A percentile compares a stretch with the other conserved stretches of the same genome.
phyloP scores from a whole-genome alignment of 2,329 filamentous ascomycete genomes.

The Periconia digitata region DNA sequence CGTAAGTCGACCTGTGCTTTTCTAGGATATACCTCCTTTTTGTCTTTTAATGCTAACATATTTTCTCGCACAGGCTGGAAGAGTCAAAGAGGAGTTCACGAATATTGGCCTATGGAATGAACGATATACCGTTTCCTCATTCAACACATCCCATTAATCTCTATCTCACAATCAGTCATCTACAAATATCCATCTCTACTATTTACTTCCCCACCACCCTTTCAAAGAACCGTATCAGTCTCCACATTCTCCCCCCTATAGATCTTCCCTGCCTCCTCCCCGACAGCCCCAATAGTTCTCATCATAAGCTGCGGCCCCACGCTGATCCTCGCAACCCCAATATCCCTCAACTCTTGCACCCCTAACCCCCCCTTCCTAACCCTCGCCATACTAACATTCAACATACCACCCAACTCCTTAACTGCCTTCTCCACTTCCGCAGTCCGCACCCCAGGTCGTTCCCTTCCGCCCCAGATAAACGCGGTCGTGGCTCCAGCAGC shows the following conservation, averaged over 20 bases:
- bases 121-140: too few relatives aligned
- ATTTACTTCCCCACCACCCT: too few relatives aligned
- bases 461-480: constrained; percentile 61
- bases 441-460: constrained; percentile 34
- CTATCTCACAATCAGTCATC: too few relatives aligned
- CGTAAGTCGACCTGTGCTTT: constrained; percentile 9
- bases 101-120: constrained; percentile 23
- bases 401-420: constrained; percentile 23
- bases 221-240: background rate
- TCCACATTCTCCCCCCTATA: constrained; percentile 12
- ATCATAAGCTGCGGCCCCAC: constrained; percentile 34
- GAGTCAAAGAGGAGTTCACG: constrained; percentile 15
- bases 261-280: constrained; percentile 21
- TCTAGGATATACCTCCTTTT: background rate
- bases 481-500: constrained; percentile 60
- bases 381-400: constrained; percentile 31
- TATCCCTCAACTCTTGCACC: constrained; percentile 26
- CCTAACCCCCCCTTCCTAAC: constrained; percentile 20
- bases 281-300: constrained; percentile 13
- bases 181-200: too few relatives aligned
- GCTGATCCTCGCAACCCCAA: constrained; percentile 37
- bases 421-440: constrained; percentile 24
- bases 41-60: background rate
- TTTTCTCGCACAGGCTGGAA: constrained; percentile 19
- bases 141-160: too few relatives aligned